A percentile compares a stretch with the other conserved stretches of the same genome.
phyloP scores from a whole-genome alignment of 495 filamentous ascomycete species.

The Aspergillus ostianus region DNA sequence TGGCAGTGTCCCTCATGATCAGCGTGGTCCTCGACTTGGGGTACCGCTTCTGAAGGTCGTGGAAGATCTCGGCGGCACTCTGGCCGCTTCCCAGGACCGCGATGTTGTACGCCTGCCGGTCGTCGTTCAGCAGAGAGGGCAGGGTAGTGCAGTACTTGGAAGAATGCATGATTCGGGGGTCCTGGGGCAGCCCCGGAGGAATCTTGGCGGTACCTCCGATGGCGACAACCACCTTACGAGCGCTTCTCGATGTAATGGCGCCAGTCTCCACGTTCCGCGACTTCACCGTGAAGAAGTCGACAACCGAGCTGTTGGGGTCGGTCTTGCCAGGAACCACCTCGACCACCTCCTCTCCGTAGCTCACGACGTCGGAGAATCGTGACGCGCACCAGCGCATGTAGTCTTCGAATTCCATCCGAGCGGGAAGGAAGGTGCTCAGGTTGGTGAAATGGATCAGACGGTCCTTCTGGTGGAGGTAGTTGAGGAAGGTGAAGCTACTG shows the following conservation, averaged over 20 bases:
- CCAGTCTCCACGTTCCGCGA: slow-evolving; percentile 54
- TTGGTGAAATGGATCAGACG: slow-evolving; percentile 88
- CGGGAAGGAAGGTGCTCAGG: slow-evolving; percentile 81
- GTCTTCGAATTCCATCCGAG: slow-evolving; percentile 87
- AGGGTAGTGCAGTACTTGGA: slow-evolving; percentile 75
- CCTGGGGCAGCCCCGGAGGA: slow-evolving; percentile 62
- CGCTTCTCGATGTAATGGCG: slow-evolving; percentile 50
- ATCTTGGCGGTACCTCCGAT: slow-evolving; percentile 79
- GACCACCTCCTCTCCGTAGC: slow-evolving; percentile 74
- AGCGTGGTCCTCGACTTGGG: slow-evolving; percentile 74
- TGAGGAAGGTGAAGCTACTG: slow-evolving; percentile 92
- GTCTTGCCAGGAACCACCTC: slow-evolving; percentile 45
- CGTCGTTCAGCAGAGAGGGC: slow-evolving; percentile 58
- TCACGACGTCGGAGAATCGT: slow-evolving; percentile 74
- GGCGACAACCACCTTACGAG: slow-evolving; percentile 84
- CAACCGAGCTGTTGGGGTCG: slow-evolving; percentile 29
- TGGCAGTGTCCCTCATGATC: slow-evolving; percentile 73
- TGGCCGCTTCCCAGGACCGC: slow-evolving; percentile 88
- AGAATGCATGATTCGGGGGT: slow-evolving; percentile 77
- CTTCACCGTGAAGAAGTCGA: slow-evolving; percentile 54
- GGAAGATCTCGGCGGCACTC: slow-evolving; percentile 93
- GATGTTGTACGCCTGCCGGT: slow-evolving; percentile 60
- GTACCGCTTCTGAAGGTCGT: slow-evolving; percentile 78
- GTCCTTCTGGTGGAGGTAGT: slow-evolving; percentile 78
- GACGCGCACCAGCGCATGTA: slow-evolving; percentile 91